Conservation (phyloP, 2,329 filamentous ascomycete species). For the Pseudopyrenochaeta lycopersici region DNA sequence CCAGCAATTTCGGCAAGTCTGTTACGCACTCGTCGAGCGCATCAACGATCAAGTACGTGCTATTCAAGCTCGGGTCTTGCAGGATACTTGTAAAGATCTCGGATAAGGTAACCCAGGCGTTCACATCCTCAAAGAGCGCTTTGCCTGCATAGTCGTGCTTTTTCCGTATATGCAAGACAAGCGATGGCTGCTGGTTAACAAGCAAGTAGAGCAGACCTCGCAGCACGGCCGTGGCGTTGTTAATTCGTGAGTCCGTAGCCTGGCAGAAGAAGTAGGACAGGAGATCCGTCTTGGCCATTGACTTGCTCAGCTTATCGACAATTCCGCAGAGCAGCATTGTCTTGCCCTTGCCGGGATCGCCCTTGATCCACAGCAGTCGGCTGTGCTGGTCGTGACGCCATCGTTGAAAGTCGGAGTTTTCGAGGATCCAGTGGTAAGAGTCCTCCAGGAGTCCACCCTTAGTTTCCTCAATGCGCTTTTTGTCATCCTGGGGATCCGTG, state of each 20-base stretch:
- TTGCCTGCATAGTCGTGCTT: too few relatives aligned
- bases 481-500: conserved; percentile 13
- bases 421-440: conserved; percentile 28
- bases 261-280: conserved; percentile 39
- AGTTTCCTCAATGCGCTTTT: too few relatives aligned
- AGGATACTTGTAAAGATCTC: conserved; percentile 53
- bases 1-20: conserved; percentile 8
- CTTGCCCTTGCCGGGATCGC: too few relatives aligned
- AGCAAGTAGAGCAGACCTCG: too few relatives aligned
- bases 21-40: conserved; percentile 16
- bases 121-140: too few relatives aligned
- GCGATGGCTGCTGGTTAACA: too few relatives aligned
- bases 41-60: conserved; percentile 14
- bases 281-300: conserved; percentile 17
- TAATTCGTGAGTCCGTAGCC: too few relatives aligned
- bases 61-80: conserved; percentile 33
- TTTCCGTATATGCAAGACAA: too few relatives aligned
- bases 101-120: conserved; percentile 24
- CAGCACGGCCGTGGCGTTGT: too few relatives aligned
- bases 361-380: too few relatives aligned
- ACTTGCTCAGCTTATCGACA: conserved; percentile 39
- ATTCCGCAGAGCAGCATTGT: too few relatives aligned
- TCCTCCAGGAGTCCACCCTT: too few relatives aligned
- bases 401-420: conserved; percentile 28
- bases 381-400: conserved; percentile 33